A percentile compares a stretch with the other conserved stretches of the same genome.
These are phyloP conservation scores for Xanthoconium stramineum DNA, from an alignment of 768 basidiomycete genomes.

Conservation along the genomic window DNA sequence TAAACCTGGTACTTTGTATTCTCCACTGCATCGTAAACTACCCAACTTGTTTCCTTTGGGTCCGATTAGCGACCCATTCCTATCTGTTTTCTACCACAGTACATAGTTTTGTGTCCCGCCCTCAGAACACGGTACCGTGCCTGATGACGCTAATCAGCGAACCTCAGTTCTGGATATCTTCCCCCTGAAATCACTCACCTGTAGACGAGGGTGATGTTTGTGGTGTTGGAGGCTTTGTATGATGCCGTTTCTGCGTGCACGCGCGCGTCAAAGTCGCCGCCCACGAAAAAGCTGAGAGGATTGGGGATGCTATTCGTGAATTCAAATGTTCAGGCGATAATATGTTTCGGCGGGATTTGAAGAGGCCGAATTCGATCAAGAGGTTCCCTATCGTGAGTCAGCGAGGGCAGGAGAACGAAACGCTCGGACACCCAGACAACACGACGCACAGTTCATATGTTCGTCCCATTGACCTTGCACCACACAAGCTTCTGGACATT, in stretches of 20 bases:
- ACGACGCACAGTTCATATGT: constrained; percentile 73
- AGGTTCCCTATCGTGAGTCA: constrained; percentile 66
- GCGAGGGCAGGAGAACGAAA: neutral
- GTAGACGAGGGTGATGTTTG: constrained; percentile 55
- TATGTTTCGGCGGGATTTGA: constrained; percentile 68
- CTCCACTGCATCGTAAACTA: neutral
- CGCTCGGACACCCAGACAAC: too few species aligned
- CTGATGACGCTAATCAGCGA: constrained; percentile 86
- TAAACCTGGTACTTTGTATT: neutral
- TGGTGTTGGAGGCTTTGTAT: constrained; percentile 59
- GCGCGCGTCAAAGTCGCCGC: constrained; percentile 53
- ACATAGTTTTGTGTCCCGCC: neutral
- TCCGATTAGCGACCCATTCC: too few species aligned
- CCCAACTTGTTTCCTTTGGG: neutral
- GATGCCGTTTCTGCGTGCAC: constrained; percentile 64
- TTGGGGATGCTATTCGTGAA: too few species aligned
- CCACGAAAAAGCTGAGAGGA: constrained; percentile 54
- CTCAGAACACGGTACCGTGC: constrained; percentile 25
- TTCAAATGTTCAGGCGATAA: too few species aligned
- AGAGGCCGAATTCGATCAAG: constrained; percentile 77
- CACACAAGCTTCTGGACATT: constrained; percentile 77
- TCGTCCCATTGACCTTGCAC: constrained; percentile 84
- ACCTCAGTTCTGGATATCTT: constrained; percentile 38
- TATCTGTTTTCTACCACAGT: too few species aligned
- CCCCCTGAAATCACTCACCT: constrained; percentile 14